phyloP scores from a whole-genome alignment of 148 eudicot genomes.

The Amaranthus hypochondriacus region DNA sequence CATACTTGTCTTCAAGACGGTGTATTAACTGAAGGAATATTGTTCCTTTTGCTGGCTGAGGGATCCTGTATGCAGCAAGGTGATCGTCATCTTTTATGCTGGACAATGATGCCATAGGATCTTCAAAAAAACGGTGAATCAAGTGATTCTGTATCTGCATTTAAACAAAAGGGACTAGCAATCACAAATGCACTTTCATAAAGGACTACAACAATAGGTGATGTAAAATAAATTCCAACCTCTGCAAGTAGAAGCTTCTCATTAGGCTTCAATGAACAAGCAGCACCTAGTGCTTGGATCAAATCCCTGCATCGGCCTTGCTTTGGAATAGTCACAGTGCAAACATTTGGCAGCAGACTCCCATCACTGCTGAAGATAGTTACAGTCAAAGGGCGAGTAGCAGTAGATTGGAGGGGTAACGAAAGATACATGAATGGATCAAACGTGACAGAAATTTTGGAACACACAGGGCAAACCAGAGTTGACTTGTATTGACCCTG shows the following conservation, averaged over 20 bases:
- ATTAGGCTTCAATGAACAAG: conserved; percentile 68
- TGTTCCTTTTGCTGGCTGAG: conserved; percentile 49
- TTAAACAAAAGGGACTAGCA: neutral
- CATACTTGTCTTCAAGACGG: conserved; percentile 84
- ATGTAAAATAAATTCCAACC: conserved; percentile 35
- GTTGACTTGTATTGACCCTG: conserved; percentile 99
- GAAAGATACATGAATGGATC: conserved; percentile 99
- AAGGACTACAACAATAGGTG: neutral
- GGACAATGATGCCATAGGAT: conserved; percentile 68
- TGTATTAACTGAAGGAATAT: conserved; percentile 83
- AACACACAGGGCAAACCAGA: conserved; percentile 81
- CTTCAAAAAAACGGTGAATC: conserved; percentile 82
- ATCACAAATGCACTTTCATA: neutral
- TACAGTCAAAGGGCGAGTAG: conserved; percentile 73
- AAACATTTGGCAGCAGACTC: conserved; percentile 68
- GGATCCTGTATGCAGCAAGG: conserved; percentile 92
- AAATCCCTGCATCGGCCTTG: conserved; percentile 91
- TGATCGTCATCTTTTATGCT: conserved; percentile 83
- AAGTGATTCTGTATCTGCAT: conserved; percentile 71
- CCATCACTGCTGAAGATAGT: conserved; percentile 85
- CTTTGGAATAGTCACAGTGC: conserved; percentile 82
- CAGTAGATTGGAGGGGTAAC: conserved; percentile 85
- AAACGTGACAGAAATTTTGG: conserved; percentile 84
- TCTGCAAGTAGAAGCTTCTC: conserved; percentile 97
- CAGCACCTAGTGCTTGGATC: conserved; percentile 74